Evolutionary conservation across 2,329 filamentous ascomycete genomes (phyloP).

Genomic region (Paraphaeosphaeria sporulosa): DNA sequence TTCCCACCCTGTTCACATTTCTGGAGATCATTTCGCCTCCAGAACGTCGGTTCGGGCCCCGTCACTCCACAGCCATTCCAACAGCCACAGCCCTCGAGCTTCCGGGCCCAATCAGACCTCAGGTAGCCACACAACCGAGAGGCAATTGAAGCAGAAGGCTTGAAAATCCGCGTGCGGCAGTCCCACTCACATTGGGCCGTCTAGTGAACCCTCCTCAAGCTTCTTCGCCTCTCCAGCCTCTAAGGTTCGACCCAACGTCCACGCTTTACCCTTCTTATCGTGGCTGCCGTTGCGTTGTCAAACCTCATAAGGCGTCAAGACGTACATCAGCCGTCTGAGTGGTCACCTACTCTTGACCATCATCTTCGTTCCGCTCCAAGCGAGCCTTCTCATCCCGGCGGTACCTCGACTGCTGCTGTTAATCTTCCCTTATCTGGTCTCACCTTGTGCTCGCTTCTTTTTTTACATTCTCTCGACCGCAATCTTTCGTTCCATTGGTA

Average conservation of each 20-base stretch:
- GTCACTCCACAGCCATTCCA: slow-evolving; percentile 40
- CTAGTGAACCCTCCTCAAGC: slow-evolving; percentile 31
- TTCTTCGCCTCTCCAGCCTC: slow-evolving; percentile 33
- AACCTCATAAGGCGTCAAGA: slow-evolving; percentile 41
- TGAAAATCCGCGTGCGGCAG: slow-evolving; percentile 41
- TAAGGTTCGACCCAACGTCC: slow-evolving; percentile 33
- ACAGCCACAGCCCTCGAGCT: slow-evolving; percentile 36
- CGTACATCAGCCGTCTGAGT: slow-evolving; percentile 41
- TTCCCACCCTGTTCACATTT: slow-evolving; percentile 22
- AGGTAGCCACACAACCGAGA: slow-evolving; percentile 26
- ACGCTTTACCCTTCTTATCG: slow-evolving; percentile 35
- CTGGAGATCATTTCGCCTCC: slow-evolving; percentile 48
- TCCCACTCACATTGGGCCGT: slow-evolving; percentile 34
- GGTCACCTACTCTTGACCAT: slow-evolving; percentile 45
- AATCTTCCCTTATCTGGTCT: slow-evolving; percentile 44
- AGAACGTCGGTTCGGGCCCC: slow-evolving; percentile 39
- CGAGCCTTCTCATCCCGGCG: slow-evolving; percentile 41
- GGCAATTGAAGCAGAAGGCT: slow-evolving; percentile 46
- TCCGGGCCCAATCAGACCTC: slow-evolving; percentile 39
- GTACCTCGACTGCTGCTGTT: slow-evolving; percentile 39
- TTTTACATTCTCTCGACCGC: slow-evolving; percentile 44
- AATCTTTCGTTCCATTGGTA: slow-evolving; percentile 44
- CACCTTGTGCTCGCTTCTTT: slow-evolving; percentile 41
- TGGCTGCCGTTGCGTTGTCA: slow-evolving; percentile 41
- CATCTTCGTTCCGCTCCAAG: slow-evolving; percentile 49